phyloP scores from a whole-genome alignment of 495 filamentous ascomycete genomes.

The Lindgomyces ingoldianus region DNA sequence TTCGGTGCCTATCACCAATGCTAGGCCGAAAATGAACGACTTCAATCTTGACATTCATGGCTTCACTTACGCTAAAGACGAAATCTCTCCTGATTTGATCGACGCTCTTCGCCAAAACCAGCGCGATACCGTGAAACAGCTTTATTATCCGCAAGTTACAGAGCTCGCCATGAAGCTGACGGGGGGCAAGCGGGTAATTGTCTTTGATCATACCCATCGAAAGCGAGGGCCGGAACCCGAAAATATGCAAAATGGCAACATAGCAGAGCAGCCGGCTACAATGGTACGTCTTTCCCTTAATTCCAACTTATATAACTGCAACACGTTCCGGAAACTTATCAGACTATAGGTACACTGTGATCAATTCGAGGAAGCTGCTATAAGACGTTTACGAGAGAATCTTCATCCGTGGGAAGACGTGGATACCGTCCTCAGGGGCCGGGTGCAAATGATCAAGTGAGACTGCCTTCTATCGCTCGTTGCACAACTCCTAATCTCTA shows the following conservation, averaged over 20 bases:
- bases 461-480: not conserved
- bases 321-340: not conserved
- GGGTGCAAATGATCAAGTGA: conserved; percentile 19
- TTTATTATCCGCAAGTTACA: conserved; percentile 15
- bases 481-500: not conserved
- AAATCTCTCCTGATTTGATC: not conserved
- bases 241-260: not conserved
- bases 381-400: not conserved
- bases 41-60: conserved; percentile 10
- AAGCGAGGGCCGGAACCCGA: conserved; percentile 2
- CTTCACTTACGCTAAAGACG: conserved; percentile 13
- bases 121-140: not conserved
- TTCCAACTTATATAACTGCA: not conserved
- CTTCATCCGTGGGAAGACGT: not conserved
- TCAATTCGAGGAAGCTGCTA: conserved; percentile 4
- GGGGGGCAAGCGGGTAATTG: conserved; percentile 9
- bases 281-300: conserved; percentile 8
- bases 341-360: conserved; percentile 12
- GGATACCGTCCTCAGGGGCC: not conserved
- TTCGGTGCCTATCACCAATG: not conserved
- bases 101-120: not conserved
- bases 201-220: conserved; percentile 16
- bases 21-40: not conserved
- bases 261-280: conserved; percentile 22
- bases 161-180: not conserved